Percentiles rank a stretch among this genome's conserved stretches.
These are phyloP conservation scores for Platanthera zijinensis DNA, from an alignment of 106 monocot genomes.

Conservation along the genomic window DNA sequence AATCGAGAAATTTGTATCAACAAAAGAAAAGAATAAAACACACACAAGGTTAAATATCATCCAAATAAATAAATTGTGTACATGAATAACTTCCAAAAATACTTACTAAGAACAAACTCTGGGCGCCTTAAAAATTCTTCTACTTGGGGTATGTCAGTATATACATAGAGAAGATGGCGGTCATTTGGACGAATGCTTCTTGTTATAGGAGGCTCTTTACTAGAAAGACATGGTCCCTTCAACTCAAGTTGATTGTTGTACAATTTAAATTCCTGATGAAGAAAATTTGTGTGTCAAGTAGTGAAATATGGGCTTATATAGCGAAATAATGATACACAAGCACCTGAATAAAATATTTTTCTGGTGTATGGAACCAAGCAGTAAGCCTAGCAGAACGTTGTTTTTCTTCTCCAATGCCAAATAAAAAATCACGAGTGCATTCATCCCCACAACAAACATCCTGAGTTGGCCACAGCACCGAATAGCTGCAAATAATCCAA, in stretches of 20 bases:
- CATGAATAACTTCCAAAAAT: neutral
- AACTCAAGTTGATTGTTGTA: constrained; percentile 36
- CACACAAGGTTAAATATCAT: constrained; percentile 1
- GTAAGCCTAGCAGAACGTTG: constrained; percentile 95
- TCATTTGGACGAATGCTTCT: constrained; percentile 52
- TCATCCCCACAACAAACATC: constrained; percentile 67
- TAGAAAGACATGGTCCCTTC: constrained; percentile 17
- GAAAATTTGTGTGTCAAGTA: neutral
- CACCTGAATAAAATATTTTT: constrained; percentile 92
- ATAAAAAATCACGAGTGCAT: constrained; percentile 91
- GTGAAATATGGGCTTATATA: neutral
- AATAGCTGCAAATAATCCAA: constrained; percentile 62
- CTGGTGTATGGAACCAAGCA: constrained; percentile 96
- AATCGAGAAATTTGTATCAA: neutral
- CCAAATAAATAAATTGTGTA: neutral
- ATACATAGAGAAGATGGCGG: constrained; percentile 48
- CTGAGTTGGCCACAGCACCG: constrained; percentile 78
- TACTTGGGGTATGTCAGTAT: constrained; percentile 85
- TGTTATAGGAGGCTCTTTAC: constrained; percentile 5
- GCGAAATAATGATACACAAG: neutral
- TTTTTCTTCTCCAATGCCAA: constrained; percentile 86
- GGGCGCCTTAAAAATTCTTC: constrained; percentile 69
- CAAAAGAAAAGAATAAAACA: neutral
- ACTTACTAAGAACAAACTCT: constrained; percentile 88
- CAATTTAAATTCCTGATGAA: constrained; percentile 56